These are phyloP conservation scores for Coprinellus micaceus DNA, from an alignment of 768 basidiomycete genomes.

Conservation along the genomic window DNA sequence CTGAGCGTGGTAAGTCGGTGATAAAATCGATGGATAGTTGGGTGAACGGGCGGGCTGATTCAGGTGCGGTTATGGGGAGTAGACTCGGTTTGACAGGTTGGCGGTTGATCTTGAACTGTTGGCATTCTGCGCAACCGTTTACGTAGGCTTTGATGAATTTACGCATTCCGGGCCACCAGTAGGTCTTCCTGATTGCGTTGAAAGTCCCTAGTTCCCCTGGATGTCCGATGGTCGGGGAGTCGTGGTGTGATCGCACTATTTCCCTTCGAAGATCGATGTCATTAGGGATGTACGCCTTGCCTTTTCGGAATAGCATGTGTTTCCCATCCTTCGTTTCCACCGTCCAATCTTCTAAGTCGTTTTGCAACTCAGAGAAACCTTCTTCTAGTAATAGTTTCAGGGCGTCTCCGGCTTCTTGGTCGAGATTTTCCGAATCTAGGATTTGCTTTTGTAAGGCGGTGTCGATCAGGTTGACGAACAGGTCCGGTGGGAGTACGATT, in stretches of 20 bases:
- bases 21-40: conserved; percentile 6
- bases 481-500: conserved; percentile 9
- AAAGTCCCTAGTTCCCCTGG: too few species aligned
- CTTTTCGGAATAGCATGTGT: background rate
- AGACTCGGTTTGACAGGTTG: too few species aligned
- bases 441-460: background rate
- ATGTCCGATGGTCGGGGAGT: conserved; percentile 4
- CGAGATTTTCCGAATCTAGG: too few species aligned
- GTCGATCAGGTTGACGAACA: conserved; percentile 15
- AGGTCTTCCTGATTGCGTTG: too few species aligned
- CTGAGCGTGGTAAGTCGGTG: conserved; percentile 4
- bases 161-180: too few species aligned
- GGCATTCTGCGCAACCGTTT: too few species aligned
- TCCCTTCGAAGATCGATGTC: background rate
- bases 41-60: background rate
- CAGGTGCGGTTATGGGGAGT: too few species aligned
- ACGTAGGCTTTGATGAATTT: too few species aligned
- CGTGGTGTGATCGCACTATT: background rate
- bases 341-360: conserved; percentile 2
- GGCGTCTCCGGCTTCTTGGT: too few species aligned
- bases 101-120: too few species aligned
- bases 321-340: background rate
- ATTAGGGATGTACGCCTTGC: background rate
- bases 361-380: too few species aligned
- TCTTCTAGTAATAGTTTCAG: too few species aligned